These are phyloP conservation scores for Fistulifera pelliculosa DNA, from an alignment of 108 stramenopile genomes.

Conservation along the genomic window DNA sequence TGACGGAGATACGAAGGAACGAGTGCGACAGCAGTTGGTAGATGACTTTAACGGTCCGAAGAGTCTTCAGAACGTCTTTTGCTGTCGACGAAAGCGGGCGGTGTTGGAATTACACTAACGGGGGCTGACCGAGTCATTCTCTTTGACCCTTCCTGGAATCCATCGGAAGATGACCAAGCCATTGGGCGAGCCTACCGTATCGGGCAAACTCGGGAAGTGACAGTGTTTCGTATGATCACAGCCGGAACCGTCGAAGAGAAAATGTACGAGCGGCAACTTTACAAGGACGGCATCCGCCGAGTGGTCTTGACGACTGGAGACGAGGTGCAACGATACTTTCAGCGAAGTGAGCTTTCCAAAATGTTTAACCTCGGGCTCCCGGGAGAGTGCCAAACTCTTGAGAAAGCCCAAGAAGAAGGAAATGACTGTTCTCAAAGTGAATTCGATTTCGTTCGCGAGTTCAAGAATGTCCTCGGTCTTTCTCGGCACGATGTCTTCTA, in stretches of 20 bases:
- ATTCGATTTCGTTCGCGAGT: too few species aligned
- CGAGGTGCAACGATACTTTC: conserved; percentile 56
- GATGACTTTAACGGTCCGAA: conserved; percentile 82
- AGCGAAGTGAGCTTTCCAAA: conserved; percentile 47
- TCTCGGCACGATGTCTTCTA: conserved; percentile 72
- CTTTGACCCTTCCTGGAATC: conserved; percentile 67
- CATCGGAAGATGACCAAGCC: conserved; percentile 85
- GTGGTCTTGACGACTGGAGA: conserved; percentile 45
- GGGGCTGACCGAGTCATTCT: conserved; percentile 81
- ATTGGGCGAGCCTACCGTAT: conserved; percentile 83
- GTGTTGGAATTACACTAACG: conserved; percentile 77
- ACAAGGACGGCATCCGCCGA: conserved; percentile 77
- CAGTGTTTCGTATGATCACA: conserved; percentile 91
- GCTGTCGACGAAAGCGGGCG: conserved; percentile 55
- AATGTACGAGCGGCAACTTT: conserved; percentile 66
- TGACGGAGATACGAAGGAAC: conserved; percentile 85
- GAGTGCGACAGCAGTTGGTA: conserved; percentile 73
- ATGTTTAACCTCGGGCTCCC: conserved; percentile 52
- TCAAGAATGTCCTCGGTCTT: conserved; percentile 44
- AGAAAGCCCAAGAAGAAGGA: conserved; percentile 33
- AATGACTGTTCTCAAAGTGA: too few species aligned
- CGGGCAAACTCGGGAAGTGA: conserved; percentile 87
- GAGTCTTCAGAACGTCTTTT: conserved; percentile 55
- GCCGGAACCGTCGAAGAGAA: conserved; percentile 93
- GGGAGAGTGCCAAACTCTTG: conserved; percentile 52